Evolutionary conservation across 352 stramenopile genomes (phyloP).

Genomic region (Vaucheria bursata): DNA sequence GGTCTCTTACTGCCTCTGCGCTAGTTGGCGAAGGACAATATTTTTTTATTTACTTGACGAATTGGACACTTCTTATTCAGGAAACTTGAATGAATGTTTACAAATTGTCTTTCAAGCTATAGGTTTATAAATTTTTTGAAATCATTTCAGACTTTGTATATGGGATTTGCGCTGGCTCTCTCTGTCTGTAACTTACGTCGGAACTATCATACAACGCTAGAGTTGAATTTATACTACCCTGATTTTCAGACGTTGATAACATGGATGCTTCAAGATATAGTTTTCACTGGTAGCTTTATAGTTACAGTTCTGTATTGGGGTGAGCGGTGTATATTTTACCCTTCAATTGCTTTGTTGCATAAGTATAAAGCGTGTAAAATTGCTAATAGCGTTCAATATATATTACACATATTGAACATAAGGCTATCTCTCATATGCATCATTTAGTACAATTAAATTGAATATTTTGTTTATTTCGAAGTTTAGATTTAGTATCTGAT

Average conservation of each 20-base stretch:
- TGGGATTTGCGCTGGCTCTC: neutral
- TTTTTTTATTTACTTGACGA: no score
- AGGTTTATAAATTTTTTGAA: no score
- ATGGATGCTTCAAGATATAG: neutral
- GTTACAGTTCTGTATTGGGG: neutral
- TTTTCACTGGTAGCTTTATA: neutral
- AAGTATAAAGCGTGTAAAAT: neutral
- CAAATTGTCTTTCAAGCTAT: no score
- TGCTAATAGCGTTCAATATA: neutral
- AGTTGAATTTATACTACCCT: neutral
- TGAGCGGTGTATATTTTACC: no score
- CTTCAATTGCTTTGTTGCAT: no score
- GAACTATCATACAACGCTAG: no score
- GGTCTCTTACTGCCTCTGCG: no score
- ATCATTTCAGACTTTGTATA: neutral
- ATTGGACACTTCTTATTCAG: no score
- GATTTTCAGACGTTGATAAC: neutral
- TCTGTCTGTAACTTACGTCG: neutral
- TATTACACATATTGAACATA: neutral
- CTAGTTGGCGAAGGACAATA: no score
- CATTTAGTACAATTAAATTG: neutral
- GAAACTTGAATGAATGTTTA: no score
- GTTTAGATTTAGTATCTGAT: neutral
- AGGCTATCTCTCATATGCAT: neutral
- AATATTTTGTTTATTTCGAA: neutral